phyloP scores from a whole-genome alignment of 768 basidiomycete genomes.

The Termitomyces sp. region DNA sequence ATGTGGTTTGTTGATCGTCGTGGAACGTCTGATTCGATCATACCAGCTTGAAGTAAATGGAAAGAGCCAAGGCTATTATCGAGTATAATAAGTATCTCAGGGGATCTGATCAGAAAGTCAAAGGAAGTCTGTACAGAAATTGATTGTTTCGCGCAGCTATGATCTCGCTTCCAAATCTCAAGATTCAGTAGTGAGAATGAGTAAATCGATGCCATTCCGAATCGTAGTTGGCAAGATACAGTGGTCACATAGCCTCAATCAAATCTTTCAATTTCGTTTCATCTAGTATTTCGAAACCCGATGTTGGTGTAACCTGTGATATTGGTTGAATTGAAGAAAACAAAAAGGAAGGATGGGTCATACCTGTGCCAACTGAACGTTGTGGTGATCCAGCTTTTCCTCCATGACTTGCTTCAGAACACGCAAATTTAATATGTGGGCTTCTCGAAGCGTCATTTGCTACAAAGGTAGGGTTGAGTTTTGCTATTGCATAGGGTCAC shows the following conservation, averaged over 20 bases:
- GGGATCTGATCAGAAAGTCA: constrained; percentile 6
- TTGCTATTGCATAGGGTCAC: not conserved
- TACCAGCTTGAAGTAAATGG: constrained; percentile 29
- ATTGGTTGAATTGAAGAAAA: not conserved
- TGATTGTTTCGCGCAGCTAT: not conserved
- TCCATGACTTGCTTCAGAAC: constrained; percentile 99
- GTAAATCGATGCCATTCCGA: constrained; percentile 3
- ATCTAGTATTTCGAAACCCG: constrained; percentile 88
- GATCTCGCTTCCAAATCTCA: not conserved
- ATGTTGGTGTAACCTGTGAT: constrained; percentile 67
- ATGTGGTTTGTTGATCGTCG: constrained; percentile 16
- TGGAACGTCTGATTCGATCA: not conserved
- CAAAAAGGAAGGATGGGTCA: constrained; percentile 16
- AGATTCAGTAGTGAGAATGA: not conserved
- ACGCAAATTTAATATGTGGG: constrained; percentile 78
- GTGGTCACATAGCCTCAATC: constrained; percentile 74
- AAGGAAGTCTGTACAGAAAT: constrained; percentile 8
- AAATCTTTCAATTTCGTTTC: constrained; percentile 78
- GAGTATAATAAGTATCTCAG: not conserved
- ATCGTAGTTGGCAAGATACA: constrained; percentile 1
- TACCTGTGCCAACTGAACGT: constrained; percentile 95
- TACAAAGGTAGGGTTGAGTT: constrained; percentile 25
- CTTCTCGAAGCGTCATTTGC: constrained; percentile 91
- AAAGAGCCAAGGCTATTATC: not conserved
- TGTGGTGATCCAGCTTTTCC: constrained; percentile 98